Evolutionary conservation across 2,329 filamentous ascomycete species (phyloP).

Genomic region (Apiospora hydei): DNA sequence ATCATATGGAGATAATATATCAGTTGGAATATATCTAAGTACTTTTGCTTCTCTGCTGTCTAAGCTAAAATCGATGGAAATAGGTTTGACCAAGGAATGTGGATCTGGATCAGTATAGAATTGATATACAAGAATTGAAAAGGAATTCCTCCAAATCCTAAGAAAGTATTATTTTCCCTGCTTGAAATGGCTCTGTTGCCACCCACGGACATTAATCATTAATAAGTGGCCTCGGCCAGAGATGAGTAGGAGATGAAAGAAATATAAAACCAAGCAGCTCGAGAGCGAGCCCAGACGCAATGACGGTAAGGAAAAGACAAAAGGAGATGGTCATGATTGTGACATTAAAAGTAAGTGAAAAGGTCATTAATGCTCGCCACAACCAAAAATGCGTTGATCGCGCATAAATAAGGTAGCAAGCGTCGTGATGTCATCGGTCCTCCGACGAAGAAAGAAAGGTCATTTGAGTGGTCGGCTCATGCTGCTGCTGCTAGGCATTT

Average conservation of each 20-base stretch:
- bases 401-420: not conserved
- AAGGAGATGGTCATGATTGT: not conserved
- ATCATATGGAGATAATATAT: not conserved
- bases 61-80: not conserved
- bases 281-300: not conserved
- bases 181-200: not conserved
- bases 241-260: not conserved
- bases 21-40: not conserved
- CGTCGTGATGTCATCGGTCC: not conserved
- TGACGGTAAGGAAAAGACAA: not conserved
- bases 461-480: not conserved
- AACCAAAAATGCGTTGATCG: not conserved
- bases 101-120: not conserved
- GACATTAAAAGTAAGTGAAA: slow-evolving; percentile 5
- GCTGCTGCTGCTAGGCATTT: not conserved
- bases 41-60: not conserved
- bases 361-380: not conserved
- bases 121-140: not conserved
- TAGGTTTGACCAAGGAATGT: not conserved
- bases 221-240: not conserved
- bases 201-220: not conserved
- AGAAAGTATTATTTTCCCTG: not conserved
- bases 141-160: not conserved
- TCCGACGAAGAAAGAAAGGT: too few species aligned
- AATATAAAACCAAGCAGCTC: not conserved